Conservation (phyloP, 306 rosid species). For the Rosa chinensis region DNA sequence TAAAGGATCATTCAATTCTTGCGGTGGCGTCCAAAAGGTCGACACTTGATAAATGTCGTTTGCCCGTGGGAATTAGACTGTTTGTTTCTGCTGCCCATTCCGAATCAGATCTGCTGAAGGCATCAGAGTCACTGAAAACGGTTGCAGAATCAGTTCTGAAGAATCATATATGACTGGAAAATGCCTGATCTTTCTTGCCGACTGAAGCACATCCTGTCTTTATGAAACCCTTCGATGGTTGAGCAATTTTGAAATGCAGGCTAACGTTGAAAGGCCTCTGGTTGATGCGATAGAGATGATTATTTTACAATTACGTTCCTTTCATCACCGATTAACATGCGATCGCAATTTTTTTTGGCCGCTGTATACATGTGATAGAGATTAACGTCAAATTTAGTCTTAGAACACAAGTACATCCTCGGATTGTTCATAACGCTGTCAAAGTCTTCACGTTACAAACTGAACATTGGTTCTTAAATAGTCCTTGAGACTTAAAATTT, state of each 20-base stretch:
- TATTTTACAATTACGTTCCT: background rate
- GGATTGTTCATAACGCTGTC: background rate
- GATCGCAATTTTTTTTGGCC: background rate
- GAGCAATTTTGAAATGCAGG: slow-evolving; percentile 25
- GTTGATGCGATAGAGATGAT: background rate
- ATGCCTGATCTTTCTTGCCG: background rate
- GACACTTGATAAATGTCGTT: slow-evolving; percentile 63
- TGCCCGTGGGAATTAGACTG: slow-evolving; percentile 76
- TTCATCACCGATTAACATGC: slow-evolving; percentile 6
- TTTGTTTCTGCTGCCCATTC: slow-evolving; percentile 75
- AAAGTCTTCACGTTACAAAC: background rate
- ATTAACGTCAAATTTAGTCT: slow-evolving; percentile 4
- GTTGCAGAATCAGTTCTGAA: slow-evolving; percentile 60
- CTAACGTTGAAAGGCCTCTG: slow-evolving; percentile 8
- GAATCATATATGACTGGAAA: slow-evolving; percentile 36
- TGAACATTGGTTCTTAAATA: slow-evolving; percentile 4
- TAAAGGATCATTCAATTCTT: slow-evolving; percentile 71
- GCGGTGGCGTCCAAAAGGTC: slow-evolving; percentile 70
- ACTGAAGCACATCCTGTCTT: slow-evolving; percentile 8
- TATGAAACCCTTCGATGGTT: slow-evolving; percentile 6
- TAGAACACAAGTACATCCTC: background rate
- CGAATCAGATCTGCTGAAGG: slow-evolving; percentile 71
- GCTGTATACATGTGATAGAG: background rate
- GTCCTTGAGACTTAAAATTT: background rate
- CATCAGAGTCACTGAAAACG: slow-evolving; percentile 66